Evolutionary conservation across 768 basidiomycete species (phyloP), one percentile per base, ranked within the genome.

Genomic region (Rhodotorula toruloides): DNA sequence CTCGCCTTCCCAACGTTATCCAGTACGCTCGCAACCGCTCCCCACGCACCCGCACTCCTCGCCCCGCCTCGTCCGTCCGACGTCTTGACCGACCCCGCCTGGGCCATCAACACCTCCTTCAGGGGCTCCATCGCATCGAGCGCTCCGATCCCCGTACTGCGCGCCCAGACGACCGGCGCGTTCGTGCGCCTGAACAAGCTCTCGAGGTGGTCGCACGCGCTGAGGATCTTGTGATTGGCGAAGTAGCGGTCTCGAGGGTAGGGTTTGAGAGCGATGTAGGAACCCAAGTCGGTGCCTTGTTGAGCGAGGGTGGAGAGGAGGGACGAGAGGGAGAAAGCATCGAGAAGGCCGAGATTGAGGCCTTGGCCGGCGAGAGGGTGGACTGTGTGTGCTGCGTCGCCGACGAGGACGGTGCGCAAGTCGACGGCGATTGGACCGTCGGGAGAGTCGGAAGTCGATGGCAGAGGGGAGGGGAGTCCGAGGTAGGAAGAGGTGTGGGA

Each of bases 361-460:
- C 94, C 96, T 76, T 98, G 94, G 4, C 96, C 96, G 0, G 93
- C 94, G 34, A 98, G 84, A 2, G 96, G 94, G 75, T 98, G 94
- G 3, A 91, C 81, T 0, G 90, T 90, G 75, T 98, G 96, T 25
- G 93, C 96, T 2, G 94, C 93, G 77, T 99, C 96, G 4, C 96
- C 96, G 2, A 98, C 84, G 13, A 98, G 85, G 4, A 87, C 92
- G 1, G 90, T 93, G 8, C 94, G 83, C 5, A 79, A 76, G 9
- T 84, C 83, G 39, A 69, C 62, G 0, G 84, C 85, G 74, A 54
- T 44, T 54, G 14, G 31, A n/a, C 22, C 11, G 21, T 43, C 40
- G 6, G 8, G n/a, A n/a, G n/a, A n/a, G n/a, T 37, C 31, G 37
- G 47, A 25, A 21, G 49, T 32, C n/a, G n/a, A 10, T 3, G n/a